These are phyloP conservation scores for Daldinia bambusicola DNA, from an alignment of 495 filamentous ascomycete genomes.

Conservation along the genomic window DNA sequence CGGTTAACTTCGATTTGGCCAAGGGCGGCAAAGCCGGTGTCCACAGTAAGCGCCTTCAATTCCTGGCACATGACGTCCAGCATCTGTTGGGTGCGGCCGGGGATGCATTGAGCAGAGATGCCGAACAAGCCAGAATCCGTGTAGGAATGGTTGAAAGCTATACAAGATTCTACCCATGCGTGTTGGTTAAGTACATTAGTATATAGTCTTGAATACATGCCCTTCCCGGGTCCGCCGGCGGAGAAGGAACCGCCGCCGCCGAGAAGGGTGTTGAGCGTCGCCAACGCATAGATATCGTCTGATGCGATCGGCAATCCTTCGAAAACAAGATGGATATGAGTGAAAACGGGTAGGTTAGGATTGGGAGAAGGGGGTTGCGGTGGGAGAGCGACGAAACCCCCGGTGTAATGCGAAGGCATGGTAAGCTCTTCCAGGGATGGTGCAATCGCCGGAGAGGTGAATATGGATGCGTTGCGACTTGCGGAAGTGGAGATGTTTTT, in stretches of 20 bases:
- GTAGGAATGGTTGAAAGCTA: slow-evolving; percentile 97
- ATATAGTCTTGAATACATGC: slow-evolving; percentile 97
- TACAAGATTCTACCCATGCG: slow-evolving; percentile 93
- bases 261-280: slow-evolving; percentile 95
- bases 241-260: slow-evolving; percentile 97
- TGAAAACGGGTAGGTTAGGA: slow-evolving; percentile 81
- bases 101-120: slow-evolving; percentile 86
- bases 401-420: slow-evolving; percentile 85
- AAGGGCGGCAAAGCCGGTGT: slow-evolving; percentile 74
- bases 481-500: slow-evolving; percentile 86
- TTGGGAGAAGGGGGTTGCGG: slow-evolving; percentile 79
- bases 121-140: slow-evolving; percentile 95
- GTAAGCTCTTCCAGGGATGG: slow-evolving; percentile 66
- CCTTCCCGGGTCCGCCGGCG: slow-evolving; percentile 97
- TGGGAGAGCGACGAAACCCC: slow-evolving; percentile 88
- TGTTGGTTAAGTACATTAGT: slow-evolving; percentile 98
- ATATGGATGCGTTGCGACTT: slow-evolving; percentile 67
- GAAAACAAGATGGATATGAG: slow-evolving; percentile 93
- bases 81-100: slow-evolving; percentile 78
- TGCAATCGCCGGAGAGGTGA: slow-evolving; percentile 50
- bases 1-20: slow-evolving; percentile 82
- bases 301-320: slow-evolving; percentile 92
- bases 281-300: slow-evolving; percentile 93
- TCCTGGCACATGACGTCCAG: slow-evolving; percentile 94
- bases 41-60: slow-evolving; percentile 78